phyloP scores from a whole-genome alignment of 257 asterid species.

The Plantago elongata region DNA sequence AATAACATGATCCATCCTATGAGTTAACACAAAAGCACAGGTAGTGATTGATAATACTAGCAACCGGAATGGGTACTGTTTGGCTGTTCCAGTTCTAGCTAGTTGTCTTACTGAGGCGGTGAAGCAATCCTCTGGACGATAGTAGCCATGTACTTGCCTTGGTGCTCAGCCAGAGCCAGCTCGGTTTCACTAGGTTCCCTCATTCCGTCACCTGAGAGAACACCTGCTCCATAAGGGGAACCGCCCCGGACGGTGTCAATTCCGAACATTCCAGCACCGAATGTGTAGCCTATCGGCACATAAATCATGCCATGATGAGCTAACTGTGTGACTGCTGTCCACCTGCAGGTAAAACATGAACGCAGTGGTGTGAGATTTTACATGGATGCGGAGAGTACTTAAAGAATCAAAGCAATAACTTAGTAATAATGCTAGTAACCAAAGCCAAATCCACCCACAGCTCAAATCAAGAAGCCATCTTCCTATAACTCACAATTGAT shows the following conservation, averaged over 20 bases:
- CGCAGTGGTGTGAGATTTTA: not conserved
- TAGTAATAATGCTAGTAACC: not conserved
- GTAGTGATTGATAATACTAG: not conserved
- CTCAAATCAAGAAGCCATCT: too few relatives aligned
- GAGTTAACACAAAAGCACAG: not conserved
- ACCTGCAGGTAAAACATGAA: conserved; percentile 26
- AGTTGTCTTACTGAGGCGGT: not conserved
- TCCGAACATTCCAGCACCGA: conserved; percentile 51
- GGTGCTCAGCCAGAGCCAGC: conserved; percentile 55
- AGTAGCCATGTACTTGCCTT: conserved; percentile 55
- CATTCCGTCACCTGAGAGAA: conserved; percentile 50
- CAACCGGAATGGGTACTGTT: not conserved
- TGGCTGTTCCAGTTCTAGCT: not conserved
- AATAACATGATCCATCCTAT: too few relatives aligned
- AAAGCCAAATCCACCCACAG: too few relatives aligned
- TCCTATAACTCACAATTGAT: too few relatives aligned
- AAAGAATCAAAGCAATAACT: not conserved
- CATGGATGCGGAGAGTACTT: too few relatives aligned
- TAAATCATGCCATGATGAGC: conserved; percentile 63
- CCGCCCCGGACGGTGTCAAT: conserved; percentile 41
- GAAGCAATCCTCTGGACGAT: conserved; percentile 35
- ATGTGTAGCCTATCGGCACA: conserved; percentile 60
- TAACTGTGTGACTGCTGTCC: conserved; percentile 56
- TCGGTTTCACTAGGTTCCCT: conserved; percentile 41
- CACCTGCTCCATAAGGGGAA: conserved; percentile 64